Evolutionary conservation across 441 rosid genomes (phyloP), one percentile per base, ranked within the genome.

Genomic region (Gossypium lobatum): DNA sequence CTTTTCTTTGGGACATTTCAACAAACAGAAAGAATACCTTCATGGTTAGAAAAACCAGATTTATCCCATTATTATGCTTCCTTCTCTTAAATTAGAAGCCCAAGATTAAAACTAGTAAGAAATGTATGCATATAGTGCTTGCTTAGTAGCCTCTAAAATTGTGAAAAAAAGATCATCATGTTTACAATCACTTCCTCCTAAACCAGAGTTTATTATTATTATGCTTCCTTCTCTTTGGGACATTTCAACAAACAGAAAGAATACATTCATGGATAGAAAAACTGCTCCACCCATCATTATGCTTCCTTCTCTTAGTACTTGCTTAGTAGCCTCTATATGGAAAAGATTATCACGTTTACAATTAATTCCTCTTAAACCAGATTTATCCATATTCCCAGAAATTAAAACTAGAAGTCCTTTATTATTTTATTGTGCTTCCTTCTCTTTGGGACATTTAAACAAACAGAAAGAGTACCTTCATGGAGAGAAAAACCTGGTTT

Each of bases 241-340:
- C 31, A 48, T 13, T 18, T n/a, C 6, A 79, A 71, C 63, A 7
- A 63, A 6, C 59, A 54, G 42, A 61, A 67, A 76, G 34, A 76
- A 2, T 55, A 93, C 97, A 95, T 89, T 89, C 92, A 88, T 87
- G 83, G 85, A 87, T 73, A 93, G 96, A 73, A 92, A 90, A 20
- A 89, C 95, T 7, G 10, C 0, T 7, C 45, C 45, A 37, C 2
- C 10, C 10, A 7, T 7, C 10, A 37, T 37, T 37, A 37, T 37
- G 54, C 54, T 26, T 60, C 64, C 16, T 31, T 61, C 45, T 7
- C 10, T 7, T 37, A 1, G 45, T 37, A 37, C 45, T 7, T 18
- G 21, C 66, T 61, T 28, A 31, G 21, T 61, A n/a, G 66, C 34
- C 66, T 28, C 23, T 28, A n/a, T 6, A n/a, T n/a, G 66, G 11